Evolutionary conservation across 2,329 filamentous ascomycete genomes (phyloP).

Genomic region (Cryphonectria japonica): DNA sequence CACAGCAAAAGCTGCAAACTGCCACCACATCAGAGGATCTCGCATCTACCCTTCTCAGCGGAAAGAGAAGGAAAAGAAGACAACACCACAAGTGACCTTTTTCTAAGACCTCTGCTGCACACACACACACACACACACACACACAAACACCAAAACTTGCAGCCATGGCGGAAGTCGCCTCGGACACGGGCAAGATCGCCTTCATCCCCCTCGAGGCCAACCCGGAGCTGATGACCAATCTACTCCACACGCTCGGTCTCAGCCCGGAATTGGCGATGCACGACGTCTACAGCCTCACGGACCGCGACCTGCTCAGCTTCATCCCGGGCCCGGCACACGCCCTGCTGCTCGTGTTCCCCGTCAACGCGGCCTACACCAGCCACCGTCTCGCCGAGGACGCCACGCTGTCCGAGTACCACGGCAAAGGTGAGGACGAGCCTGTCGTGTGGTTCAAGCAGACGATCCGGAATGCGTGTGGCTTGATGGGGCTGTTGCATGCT

Average conservation of each 20-base stretch:
- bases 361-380: constrained; percentile 77
- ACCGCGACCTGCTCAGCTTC: constrained; percentile 81
- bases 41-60: neutral
- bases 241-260: constrained; percentile 83
- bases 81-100: neutral
- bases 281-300: constrained; percentile 90
- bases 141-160: neutral
- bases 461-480: constrained; percentile 88
- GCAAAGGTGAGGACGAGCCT: constrained; percentile 69
- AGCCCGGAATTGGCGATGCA: constrained; percentile 77
- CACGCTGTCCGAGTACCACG: constrained; percentile 64
- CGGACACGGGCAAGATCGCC: constrained; percentile 36
- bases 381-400: constrained; percentile 76
- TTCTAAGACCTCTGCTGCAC: neutral
- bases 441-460: constrained; percentile 96
- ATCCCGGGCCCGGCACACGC: constrained; percentile 87
- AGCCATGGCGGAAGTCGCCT: constrained; percentile 38
- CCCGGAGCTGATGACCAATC: constrained; percentile 82
- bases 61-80: neutral
- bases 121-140: neutral
- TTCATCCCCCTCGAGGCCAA: constrained; percentile 73
- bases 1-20: neutral
- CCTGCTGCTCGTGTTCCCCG: constrained; percentile 89
- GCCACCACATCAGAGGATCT: neutral
- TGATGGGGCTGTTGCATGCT: constrained; percentile 86